Base-by-base conservation (phyloP, 306 rosid genomes). In the Castanea crenata region DNA sequence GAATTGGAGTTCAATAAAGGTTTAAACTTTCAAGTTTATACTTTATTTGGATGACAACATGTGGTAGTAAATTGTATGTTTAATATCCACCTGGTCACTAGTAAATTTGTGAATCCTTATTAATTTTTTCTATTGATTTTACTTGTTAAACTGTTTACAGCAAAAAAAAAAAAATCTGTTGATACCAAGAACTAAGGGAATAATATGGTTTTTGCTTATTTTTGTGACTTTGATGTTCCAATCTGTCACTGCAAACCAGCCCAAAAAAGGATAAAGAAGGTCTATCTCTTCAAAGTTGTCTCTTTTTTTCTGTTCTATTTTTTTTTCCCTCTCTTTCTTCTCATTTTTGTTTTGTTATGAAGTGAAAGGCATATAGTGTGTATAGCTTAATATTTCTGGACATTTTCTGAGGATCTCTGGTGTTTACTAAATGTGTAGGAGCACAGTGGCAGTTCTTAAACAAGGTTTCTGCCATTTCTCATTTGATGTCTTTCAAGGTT, bases 371-470 rank as follows among this genome's bases (percentile, higher is more conserved):
- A 6, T 38, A 29, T 67, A 72, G 59, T 75, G 68, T 23, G 19
- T 63, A 6, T 55, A 41, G 74, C 75, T 56, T 32, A 83, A 49
- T 63, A 31, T 51, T 82, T 72, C 73, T 75, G 71, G 70, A 46
- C 32, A 27, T 57, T 59, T 55, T 79, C 74, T 81, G 83, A 75
- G 41, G 7, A 31, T 85, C 73, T 81, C 59, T 76, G 89, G 96
- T 92, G 6, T 81, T 59, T 74, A 20, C 58, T 5, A 88, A 78
- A 76, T 82, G 83, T 74, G 83, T 85, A 3, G 86, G 80, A 76
- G 82, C 76, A 23, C 96, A 84, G 19, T 88, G 96, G 97, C 89
- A 86, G 3, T 90, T 89, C 82, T 80, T 85, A 9, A 92, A 84
- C 85, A 86, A 86, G 89, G 88, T 78, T 70, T 85, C 94, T 79